These are phyloP conservation scores for Penicillium paxilli DNA, from an alignment of 495 filamentous ascomycete genomes.

Conservation along the genomic window DNA sequence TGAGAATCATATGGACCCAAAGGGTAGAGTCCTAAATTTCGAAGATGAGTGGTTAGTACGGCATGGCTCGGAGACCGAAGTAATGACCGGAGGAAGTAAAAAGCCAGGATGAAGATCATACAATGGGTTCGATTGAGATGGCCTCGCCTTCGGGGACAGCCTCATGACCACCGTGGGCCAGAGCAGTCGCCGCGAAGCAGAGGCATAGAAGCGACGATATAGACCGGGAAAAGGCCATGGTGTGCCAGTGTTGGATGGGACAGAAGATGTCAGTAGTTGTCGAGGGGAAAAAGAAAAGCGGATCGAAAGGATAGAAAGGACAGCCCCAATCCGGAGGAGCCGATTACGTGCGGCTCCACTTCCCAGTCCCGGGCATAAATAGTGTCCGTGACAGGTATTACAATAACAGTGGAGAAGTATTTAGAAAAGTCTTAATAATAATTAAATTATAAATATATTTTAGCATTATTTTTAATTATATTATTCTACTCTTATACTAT, in stretches of 20 bases:
- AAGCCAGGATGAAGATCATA: constrained; percentile 43
- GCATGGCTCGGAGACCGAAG: neutral
- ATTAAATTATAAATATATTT: too few species aligned
- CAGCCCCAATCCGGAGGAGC: constrained; percentile 25
- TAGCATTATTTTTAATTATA: too few species aligned
- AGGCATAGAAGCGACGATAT: constrained; percentile 23
- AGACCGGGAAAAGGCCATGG: constrained; percentile 13
- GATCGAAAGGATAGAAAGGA: constrained; percentile 11
- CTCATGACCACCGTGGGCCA: constrained; percentile 74
- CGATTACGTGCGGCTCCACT: constrained; percentile 10
- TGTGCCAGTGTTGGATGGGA: constrained; percentile 5
- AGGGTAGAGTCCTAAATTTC: constrained; percentile 68
- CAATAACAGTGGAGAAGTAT: too few species aligned
- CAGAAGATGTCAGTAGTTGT: constrained; percentile 8
- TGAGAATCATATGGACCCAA: constrained; percentile 94
- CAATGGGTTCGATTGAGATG: constrained; percentile 82
- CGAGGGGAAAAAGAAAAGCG: constrained; percentile 9
- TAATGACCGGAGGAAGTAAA: neutral
- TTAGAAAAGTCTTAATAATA: too few species aligned
- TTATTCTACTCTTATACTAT: neutral
- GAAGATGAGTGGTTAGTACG: constrained; percentile 1
- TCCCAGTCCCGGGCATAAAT: neutral
- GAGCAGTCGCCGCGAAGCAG: constrained; percentile 31
- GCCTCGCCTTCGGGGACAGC: constrained; percentile 72
- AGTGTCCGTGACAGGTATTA: too few species aligned